Evolutionary conservation across 192 early-diverging fungal genomes (phyloP), one percentile per base, ranked within the genome.

Genomic region (Umbelopsis sp.): DNA sequence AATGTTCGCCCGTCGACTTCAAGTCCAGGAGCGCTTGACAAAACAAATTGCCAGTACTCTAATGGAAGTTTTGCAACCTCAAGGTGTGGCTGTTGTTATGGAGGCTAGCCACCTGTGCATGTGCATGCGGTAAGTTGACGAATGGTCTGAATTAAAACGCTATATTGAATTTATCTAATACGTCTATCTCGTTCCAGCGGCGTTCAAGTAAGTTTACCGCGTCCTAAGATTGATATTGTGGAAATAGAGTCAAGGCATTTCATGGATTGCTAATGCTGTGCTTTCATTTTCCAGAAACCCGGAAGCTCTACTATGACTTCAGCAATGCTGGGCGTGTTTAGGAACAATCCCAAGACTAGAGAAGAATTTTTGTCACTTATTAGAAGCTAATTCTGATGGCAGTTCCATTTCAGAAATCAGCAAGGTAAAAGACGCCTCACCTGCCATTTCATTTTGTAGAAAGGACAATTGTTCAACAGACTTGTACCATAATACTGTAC

Each of bases 11-110:
- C 90, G 96, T 68, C 74, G 98, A 55, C 83, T 99, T 64, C 97
- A 98, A 84, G 92, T 98, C 5, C 98, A 99, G 84, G 98, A 99
- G 73, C 89, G 98, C 13, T 81, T 99, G 67, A 99, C 98, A 23
- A 98, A 98, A 84, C 98, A 99, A 76, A 90, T 99, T 52, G 96
- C 97, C 2, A 83, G 90, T 47, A 89, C 96, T 11, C 78, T 99
- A 44, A 85, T 94, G 80, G 95, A 97, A 76, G 89, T 97, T 22
- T 81, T 99, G 8, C 87, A 97, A 78, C 96, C 98, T 23, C 90
- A 91, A 76, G 98, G 98, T 46, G 96, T 99, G 37, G 98, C 98
- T 16, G 97, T 98, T 25, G 93, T 96, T 46, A 95, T 99, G 84
- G 95, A 99, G 81, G 93, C 95, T 7, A 91, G 87, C 86, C 91